phyloP scores from a whole-genome alignment of 2,329 filamentous ascomycete genomes.

The Blumeriella jaapii region DNA sequence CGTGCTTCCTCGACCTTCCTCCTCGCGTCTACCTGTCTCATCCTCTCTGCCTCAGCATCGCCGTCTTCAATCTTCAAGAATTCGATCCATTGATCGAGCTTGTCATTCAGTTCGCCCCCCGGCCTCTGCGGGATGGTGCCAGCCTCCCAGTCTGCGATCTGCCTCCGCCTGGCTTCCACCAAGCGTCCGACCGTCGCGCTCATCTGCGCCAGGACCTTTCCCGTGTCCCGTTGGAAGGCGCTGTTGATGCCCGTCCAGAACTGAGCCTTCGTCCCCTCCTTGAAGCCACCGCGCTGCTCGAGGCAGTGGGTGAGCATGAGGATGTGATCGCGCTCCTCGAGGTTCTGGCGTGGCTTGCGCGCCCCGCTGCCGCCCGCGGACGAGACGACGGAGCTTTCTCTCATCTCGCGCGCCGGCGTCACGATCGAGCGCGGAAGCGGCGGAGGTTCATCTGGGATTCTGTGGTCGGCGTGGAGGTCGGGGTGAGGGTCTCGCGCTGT shows the following conservation, averaged over 20 bases:
- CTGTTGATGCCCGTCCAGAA: slow-evolving; percentile 26
- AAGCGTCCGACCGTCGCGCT: slow-evolving; percentile 26
- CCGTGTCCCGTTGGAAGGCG: slow-evolving; percentile 24
- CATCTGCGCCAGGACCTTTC: slow-evolving; percentile 26
- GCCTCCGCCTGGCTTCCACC: slow-evolving; percentile 23
- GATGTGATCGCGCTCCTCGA: slow-evolving; percentile 26
- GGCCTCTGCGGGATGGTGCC: slow-evolving; percentile 25
- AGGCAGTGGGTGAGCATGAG: slow-evolving; percentile 25
- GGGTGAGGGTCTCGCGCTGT: slow-evolving; percentile 9
- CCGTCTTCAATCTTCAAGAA: slow-evolving; percentile 26
- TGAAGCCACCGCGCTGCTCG: slow-evolving; percentile 23
- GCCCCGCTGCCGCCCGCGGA: slow-evolving; percentile 20
- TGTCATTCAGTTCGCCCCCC: slow-evolving; percentile 24
- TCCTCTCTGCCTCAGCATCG: slow-evolving; percentile 25
- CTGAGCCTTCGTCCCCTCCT: slow-evolving; percentile 26
- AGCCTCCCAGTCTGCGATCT: slow-evolving; percentile 26
- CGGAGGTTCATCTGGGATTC: slow-evolving; percentile 26
- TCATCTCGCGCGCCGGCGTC: slow-evolving; percentile 24
- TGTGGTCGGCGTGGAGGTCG: slow-evolving; percentile 19
- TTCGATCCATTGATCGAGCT: slow-evolving; percentile 26
- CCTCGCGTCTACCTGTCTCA: slow-evolving; percentile 25
- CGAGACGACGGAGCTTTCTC: slow-evolving; percentile 23
- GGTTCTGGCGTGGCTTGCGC: slow-evolving; percentile 27
- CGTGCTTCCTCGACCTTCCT: slow-evolving; percentile 25
- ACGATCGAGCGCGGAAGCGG: slow-evolving; percentile 22